Base-by-base conservation (phyloP, 768 basidiomycete species). In the Tremella yokohamensis region DNA sequence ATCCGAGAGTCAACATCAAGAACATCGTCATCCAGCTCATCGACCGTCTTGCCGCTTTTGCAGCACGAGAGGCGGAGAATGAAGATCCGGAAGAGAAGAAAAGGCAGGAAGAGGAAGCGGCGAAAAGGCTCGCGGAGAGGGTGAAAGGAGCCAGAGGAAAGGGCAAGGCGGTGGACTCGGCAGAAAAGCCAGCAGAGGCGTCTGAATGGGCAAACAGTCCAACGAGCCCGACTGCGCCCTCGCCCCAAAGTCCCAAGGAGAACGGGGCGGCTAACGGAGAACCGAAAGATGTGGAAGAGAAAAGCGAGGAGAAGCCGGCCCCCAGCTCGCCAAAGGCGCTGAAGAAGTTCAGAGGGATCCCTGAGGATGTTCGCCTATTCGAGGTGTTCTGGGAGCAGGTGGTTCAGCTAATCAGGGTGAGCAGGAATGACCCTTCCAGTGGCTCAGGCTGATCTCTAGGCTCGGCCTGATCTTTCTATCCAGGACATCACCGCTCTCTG, bases 331-430 rank as follows among this genome's bases (percentile, higher is more conserved):
- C 29, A 11, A 34, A 34, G 29, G 29, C 11, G 29, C 56, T 63
- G 39, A 87, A 84, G 64, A 96, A 93, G 77, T 98, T 96, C 80
- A 81, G 96, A 75, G 96, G 96, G 18, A 85, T 98, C 42, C 96
- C 96, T 8, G 89, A 92, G 73, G 83, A 97, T 64, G 96, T 96
- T 20, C 89, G 87, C 71, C 78, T 99, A 52, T 99, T 99, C 62
- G 96, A 99, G 73, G 92, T 98, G 11, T 99, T 98, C 75, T 99
- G 96, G 94, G 86, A 88, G 63, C 96, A 99, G 75, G 90, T 98
- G 4, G 93, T 98, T 11, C 88, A 96, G 74, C 84, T 99, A 24
- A 93, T 99, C 81, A 96, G 93, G 84, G 92, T 90, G 65, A 18
- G 83, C 4, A 16, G 22, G 25, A 12, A 29, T 29, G 40, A 24